Base-by-base conservation (phyloP, 345 rosid genomes). In the Salix purpurea region DNA sequence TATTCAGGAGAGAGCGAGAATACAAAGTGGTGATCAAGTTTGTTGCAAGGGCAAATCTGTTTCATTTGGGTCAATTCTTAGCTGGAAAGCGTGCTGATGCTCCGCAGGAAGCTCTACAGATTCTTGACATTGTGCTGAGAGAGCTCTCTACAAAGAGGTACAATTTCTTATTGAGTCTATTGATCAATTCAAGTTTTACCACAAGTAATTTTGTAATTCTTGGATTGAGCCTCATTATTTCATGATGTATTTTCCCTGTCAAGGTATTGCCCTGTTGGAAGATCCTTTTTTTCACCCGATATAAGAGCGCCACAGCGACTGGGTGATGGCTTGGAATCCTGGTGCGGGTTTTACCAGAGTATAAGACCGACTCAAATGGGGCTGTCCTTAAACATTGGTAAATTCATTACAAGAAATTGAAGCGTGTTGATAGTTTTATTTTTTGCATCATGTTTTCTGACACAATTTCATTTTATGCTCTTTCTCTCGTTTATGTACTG, bases 341-440 rank as follows among this genome's bases (percentile, higher is more conserved):
- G 99, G 99, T 94, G 97, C 69, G 99, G 99, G 37, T 96, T 94
- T 81, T 96, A 93, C 76, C 98, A 96, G 79, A 96, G 99, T 74
- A 92, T 96, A 71, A 89, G 99, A 81, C 98, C 99, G 13, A 96
- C 99, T 0, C 99, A 94, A 52, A 96, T 96, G 99, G 99, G 99
- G 79, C 81, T 96, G 82, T 93, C 98, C 46, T 81, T 96, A 36
- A 96, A 92, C 85, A 93, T 96, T 16, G 99, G 99, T 96, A 91
- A 71, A 2, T 75, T 21, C 28, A 76, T 71, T 68, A 16, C 21
- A 28, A 60, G 37, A 70, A 76, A 36, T 37, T 74, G 67, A 39
- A 39, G 19, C 13, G n/a, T 23, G 39, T n/a, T 1, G 40, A 14
- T 9, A 12, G 19, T 21, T 50, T 23, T 62, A 28, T 4, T 37